Evolutionary conservation across 2,329 filamentous ascomycete species (phyloP), one percentile per base, ranked within the genome.

Genomic region (Paecilomyces dactylethromorphus): DNA sequence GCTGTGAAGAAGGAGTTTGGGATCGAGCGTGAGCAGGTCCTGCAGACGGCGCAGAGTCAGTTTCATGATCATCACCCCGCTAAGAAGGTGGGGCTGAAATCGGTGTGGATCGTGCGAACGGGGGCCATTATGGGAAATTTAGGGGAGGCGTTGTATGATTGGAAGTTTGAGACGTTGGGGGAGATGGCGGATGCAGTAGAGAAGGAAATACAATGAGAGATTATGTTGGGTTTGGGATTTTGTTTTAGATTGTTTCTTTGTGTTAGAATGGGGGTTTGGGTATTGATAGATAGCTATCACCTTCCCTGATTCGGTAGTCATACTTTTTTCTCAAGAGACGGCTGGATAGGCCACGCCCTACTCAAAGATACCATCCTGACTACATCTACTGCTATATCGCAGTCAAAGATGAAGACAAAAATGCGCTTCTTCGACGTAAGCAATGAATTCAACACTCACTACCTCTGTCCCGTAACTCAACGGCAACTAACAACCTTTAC

Each of bases 31-130:
- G 74, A 75, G 0, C 76, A 85, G 61, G 76, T 91, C 52, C 67
- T 90, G 63, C 87, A 90, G 68, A 87, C 88, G 0, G 89, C 88
- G 56, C 82, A 88, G 72, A 87, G 85, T 61, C 73, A 90, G 69
- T 80, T 78, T 39, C 83, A 87, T 63, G 89, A 91, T 65, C 87
- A 90, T 71, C 79, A 82, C 3, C 86, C 89, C 0, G 85, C 86
- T 2, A 83, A 82, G 71, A 70, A 83, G 67, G 65, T 86, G 18
- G 86, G 84, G 1, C 68, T 91, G 39, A 79, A 78, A 63, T 86
- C 81, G 58, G 82, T 81, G 18, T 91, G 87, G 87, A 90, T 91
- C 65, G 81, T 81, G 58, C 73, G 77, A 54, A 66, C 74, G 1
- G 76, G 78, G 39, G 74, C 74, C 7, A 72, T 75, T 15, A 69